A percentile compares a stretch with the other conserved stretches of the same genome.
Evolutionary conservation across 2,329 filamentous ascomycete species (phyloP).

Genomic region (Aspergillus sp.): DNA sequence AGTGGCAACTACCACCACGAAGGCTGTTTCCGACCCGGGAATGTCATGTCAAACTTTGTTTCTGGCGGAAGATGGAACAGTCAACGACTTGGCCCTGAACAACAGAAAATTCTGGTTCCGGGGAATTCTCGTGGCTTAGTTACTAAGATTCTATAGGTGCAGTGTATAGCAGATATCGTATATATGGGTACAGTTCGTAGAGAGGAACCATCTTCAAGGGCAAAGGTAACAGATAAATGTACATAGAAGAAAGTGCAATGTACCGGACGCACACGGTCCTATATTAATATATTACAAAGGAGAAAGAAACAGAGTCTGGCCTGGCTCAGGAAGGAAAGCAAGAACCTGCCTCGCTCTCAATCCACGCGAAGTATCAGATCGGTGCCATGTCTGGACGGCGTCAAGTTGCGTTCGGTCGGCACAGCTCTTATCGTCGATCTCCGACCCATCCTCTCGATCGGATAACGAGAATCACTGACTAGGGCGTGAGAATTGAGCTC

Average conservation of each 20-base stretch:
- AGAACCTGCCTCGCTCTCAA: constrained; percentile 9
- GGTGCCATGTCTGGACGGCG: constrained; percentile 29
- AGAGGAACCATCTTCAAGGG: neutral
- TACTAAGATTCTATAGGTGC: neutral
- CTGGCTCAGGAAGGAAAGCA: neutral
- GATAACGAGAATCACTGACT: constrained; percentile 7
- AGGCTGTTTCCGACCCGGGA: neutral
- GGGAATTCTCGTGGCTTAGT: neutral
- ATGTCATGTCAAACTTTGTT: neutral
- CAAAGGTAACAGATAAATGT: neutral
- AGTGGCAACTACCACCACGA: neutral
- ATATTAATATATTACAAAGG: neutral
- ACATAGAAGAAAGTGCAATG: neutral
- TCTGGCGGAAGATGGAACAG: neutral
- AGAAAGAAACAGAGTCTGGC: neutral
- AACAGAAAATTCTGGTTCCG: neutral
- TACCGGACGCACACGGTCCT: neutral
- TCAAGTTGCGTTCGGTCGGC: constrained; percentile 29
- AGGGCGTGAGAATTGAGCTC: constrained; percentile 1
- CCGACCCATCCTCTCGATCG: constrained; percentile 4
- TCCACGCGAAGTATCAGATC: constrained; percentile 36
- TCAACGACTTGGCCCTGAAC: neutral
- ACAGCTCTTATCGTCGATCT: constrained; percentile 24
- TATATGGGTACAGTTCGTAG: neutral
- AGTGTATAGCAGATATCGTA: neutral